A percentile compares a stretch with the other conserved stretches of the same genome.
These are phyloP conservation scores for Ganoderma multipileum DNA, from an alignment of 1,284 basidiomycete species.

Conservation along the genomic window DNA sequence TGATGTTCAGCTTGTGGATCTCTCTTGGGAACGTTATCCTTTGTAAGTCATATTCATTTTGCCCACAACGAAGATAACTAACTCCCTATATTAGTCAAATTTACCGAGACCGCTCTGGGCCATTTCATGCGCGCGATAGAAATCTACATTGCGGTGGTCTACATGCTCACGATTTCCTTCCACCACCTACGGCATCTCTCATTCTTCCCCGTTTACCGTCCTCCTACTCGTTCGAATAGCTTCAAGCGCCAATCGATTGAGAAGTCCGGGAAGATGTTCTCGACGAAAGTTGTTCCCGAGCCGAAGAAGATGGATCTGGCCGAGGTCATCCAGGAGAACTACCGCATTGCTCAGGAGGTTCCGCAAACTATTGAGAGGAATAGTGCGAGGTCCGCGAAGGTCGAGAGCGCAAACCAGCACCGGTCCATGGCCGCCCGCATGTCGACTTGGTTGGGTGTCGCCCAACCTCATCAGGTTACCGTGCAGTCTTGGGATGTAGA, in stretches of 20 bases:
- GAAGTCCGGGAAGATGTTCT: conserved; percentile 12
- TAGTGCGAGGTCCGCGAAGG: conserved; percentile 23
- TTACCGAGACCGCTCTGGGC: conserved; percentile 74
- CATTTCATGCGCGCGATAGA: conserved; percentile 73
- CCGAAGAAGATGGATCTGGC: conserved; percentile 17
- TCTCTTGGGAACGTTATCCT: conserved; percentile 62
- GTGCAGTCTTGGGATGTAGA: conserved; percentile 29
- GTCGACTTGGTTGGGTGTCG: conserved; percentile 26
- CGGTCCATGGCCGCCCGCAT: conserved; percentile 28
- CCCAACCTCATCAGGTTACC: conserved; percentile 8
- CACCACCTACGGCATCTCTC: conserved; percentile 42
- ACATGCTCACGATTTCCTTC: conserved; percentile 60
- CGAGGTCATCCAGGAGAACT: conserved; percentile 24
- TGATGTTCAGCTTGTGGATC: conserved; percentile 59
- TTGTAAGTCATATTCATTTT: conserved; percentile 52
- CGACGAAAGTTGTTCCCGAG: background rate
- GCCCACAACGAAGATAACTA: background rate
- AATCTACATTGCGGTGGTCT: conserved; percentile 67
- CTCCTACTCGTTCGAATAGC: conserved; percentile 9
- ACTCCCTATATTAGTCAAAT: conserved; percentile 54
- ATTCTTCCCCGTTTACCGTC: conserved; percentile 25
- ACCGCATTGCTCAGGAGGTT: conserved; percentile 21
- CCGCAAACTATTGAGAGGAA: conserved; percentile 24
- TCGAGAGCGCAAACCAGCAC: conserved; percentile 22
- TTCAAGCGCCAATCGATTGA: conserved; percentile 22